Evolutionary conservation across 805 yeast species (phyloP), one percentile per base, ranked within the genome.

Genomic region (Priceomyces carsonii): DNA sequence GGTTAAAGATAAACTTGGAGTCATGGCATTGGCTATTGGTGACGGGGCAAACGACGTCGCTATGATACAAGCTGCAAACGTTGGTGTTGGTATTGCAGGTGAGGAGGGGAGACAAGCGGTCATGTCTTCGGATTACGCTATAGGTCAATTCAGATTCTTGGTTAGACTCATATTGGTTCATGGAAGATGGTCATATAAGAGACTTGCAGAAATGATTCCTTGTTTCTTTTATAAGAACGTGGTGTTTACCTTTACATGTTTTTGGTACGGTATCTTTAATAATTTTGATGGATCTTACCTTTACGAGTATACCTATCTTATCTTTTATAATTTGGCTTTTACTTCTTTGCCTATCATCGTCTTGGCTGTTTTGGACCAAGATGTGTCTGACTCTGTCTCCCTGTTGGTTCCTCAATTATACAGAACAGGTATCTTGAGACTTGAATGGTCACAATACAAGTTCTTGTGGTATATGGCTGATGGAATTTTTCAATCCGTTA

Each of bases 21-120:
- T 85, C 21, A 82, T 83, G 79, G 83, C 93, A 0, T 67, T 85
- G 38, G 87, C 91, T 0, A 79, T 85, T 54, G 95, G 95, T 20
- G 95, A 85, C 55, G 95, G 95, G 44, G 86, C 93, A 17, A 85
- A 85, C 52, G 95, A 85, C 57, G 93, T 85, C 32, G 85, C 93
- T 6, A 85, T 85, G 95, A 85, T 85, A 43, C 91, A 84, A 51
- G 84, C 86, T 21, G 91, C 95, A 4, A 82, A 85, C 55, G 79
- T 85, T 21, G 95, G 95, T 38, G 82, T 85, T 24, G 95, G 95
- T 44, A 84, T 85, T 51, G 91, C 89, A 5, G 95, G 95, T 45
- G 86, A 83, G 48, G 95, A 85, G 62, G 95, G 95, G 40, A 64
- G 93, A 34, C 90, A 84, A 52, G 95, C 95, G 1, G 93, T 81